Evolutionary conservation across 1,284 basidiomycete genomes (phyloP), one percentile per base, ranked within the genome.

Genomic region (Psilocybe mexicana): DNA sequence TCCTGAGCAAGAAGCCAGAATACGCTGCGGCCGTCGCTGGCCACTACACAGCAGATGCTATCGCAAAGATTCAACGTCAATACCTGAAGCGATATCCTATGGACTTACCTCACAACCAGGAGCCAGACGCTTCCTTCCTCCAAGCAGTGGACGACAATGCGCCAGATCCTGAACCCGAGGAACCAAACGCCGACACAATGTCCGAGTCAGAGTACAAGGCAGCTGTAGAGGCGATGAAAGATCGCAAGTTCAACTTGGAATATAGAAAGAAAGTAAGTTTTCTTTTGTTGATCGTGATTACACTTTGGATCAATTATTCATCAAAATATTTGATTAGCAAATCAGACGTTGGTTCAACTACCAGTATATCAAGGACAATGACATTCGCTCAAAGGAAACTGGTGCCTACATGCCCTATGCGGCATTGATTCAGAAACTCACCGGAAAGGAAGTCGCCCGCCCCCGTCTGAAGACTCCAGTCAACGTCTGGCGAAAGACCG

Each of bases 361-460:
- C 24, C 57, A 59, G 23, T 54, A 59, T 45, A 59, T 55, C 44
- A 63, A 63, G 38, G 55, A 61, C 36, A 42, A 59, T 24, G 46
- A 52, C 36, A n/a, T 55, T 30, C 52, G 53, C 26, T 45, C 54
- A 3, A 52, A 49, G 24, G 52, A 59, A 3, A 40, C 55, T n/a
- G 57, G 53, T 26, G 46, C 57, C 0, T 25, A 44, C 2, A 57
- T 55, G 24, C 62, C 59, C 6, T 54, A 61, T 12, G 26, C 33
- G 0, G 24, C 43, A 10, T 50, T 61, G 2, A 43, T 58, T 2
- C 23, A 36, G 11, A 57, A 60, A 36, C 55, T 63, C 11, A 56
- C 55, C 1, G 62, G 62, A 5, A 53, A 35, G 6, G 49, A 45
- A 0, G 2, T 52, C 0, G 24, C 42, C 6, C 46, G 45, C 11